Evolutionary conservation across 148 eudicot genomes (phyloP).

Genomic region (Nepenthes gracilis): DNA sequence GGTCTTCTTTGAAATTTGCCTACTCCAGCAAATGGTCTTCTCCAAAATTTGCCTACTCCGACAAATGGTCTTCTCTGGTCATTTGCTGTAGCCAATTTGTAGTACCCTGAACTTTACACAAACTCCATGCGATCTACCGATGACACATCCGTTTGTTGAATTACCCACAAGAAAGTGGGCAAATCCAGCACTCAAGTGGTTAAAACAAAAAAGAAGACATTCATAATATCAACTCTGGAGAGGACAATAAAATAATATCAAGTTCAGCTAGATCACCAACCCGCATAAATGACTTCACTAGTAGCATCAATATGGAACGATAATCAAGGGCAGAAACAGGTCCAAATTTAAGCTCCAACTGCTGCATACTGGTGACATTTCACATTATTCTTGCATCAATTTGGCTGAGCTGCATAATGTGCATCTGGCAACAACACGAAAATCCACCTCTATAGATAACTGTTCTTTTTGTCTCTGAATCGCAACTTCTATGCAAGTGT

Average conservation of each 20-base stretch:
- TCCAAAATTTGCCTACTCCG: too few relatives aligned
- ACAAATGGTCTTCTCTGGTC: too few relatives aligned
- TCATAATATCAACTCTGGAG: not conserved
- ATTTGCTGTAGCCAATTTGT: too few relatives aligned
- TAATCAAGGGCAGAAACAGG: conserved; percentile 58
- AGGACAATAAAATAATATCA: conserved; percentile 1
- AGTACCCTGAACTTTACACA: too few relatives aligned
- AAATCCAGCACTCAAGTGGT: too few relatives aligned
- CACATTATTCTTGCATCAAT: conserved; percentile 73
- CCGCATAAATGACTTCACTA: conserved; percentile 71
- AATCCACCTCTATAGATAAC: conserved; percentile 54
- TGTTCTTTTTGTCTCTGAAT: conserved; percentile 73
- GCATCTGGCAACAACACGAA: conserved; percentile 28
- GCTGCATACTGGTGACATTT: conserved; percentile 53
- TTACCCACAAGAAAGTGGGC: too few relatives aligned
- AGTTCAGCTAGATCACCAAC: conserved; percentile 29
- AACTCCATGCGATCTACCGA: too few relatives aligned
- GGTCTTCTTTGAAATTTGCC: too few relatives aligned
- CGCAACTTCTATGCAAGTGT: conserved; percentile 56
- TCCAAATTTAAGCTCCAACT: conserved; percentile 63
- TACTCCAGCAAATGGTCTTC: too few relatives aligned
- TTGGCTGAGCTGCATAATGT: conserved; percentile 64
- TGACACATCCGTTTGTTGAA: too few relatives aligned
- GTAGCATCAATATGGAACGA: conserved; percentile 49
- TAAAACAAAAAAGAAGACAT: not conserved